These are phyloP conservation scores for Russula ochroleuca DNA, from an alignment of 768 basidiomycete species.

Conservation along the genomic window DNA sequence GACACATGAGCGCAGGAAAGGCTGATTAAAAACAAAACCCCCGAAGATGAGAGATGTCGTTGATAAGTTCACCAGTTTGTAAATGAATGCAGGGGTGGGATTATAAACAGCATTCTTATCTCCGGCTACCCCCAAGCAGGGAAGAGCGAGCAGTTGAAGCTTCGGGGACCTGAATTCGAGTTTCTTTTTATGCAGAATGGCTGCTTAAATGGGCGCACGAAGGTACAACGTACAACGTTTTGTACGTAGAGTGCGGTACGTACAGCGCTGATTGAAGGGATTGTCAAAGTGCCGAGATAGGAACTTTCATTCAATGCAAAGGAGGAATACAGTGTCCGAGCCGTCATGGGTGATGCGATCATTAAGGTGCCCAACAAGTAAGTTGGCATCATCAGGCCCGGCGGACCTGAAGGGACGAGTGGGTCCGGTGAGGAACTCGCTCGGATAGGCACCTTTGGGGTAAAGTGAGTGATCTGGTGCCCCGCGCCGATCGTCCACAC, in stretches of 20 bases:
- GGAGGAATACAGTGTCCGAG: not conserved
- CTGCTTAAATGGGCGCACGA: not conserved
- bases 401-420: too few relatives aligned
- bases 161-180: conserved; percentile 4
- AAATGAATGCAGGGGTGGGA: not conserved
- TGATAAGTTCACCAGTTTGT: too few relatives aligned
- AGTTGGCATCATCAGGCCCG: not conserved
- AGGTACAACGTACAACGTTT: too few relatives aligned
- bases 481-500: not conserved
- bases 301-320: not conserved
- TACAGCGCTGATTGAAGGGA: not conserved
- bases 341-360: not conserved
- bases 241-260: conserved; percentile 1
- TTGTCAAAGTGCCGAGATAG: not conserved
- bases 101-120: not conserved
- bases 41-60: too few relatives aligned
- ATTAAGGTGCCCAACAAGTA: not conserved
- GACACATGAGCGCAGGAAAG: not conserved
- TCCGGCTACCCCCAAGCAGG: not conserved
- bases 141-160: conserved; percentile 2
- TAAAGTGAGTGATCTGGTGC: too few relatives aligned
- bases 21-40: not conserved
- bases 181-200: not conserved
- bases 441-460: too few relatives aligned
- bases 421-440: too few relatives aligned